These are phyloP conservation scores for Aspergillus bertholletiae DNA, from an alignment of 495 filamentous ascomycete species.

Conservation along the genomic window DNA sequence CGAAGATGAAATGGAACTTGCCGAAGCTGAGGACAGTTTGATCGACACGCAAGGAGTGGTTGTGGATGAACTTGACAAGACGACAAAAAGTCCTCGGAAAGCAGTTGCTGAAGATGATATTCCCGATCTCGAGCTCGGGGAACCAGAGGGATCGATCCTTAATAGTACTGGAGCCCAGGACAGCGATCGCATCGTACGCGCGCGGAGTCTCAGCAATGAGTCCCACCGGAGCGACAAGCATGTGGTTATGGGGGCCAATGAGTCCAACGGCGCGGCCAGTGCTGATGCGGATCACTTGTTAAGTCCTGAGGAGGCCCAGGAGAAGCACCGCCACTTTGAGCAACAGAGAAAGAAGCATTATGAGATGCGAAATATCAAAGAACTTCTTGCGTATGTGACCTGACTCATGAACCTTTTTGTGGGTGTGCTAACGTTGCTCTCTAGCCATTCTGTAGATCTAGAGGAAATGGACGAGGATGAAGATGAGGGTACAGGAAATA, in stretches of 20 bases:
- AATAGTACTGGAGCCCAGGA: constrained; percentile 16
- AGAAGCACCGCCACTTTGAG: constrained; percentile 90
- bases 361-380: constrained; percentile 95
- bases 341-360: constrained; percentile 91
- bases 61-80: constrained; percentile 72
- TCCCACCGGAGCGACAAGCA: constrained; percentile 62
- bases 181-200: constrained; percentile 43
- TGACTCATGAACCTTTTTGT: neutral
- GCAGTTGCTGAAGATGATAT: constrained; percentile 68
- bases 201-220: constrained; percentile 43
- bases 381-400: constrained; percentile 68
- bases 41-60: constrained; percentile 56
- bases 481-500: constrained; percentile 27
- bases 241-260: constrained; percentile 71
- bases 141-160: constrained; percentile 68
- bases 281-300: constrained; percentile 55
- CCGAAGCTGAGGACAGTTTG: constrained; percentile 35
- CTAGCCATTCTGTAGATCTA: constrained; percentile 45
- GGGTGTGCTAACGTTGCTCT: constrained; percentile 2
- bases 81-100: constrained; percentile 30
- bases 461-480: constrained; percentile 53
- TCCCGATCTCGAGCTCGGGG: constrained; percentile 88
- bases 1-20: constrained; percentile 60
- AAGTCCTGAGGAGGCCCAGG: constrained; percentile 71
- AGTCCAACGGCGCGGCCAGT: constrained; percentile 49